These are phyloP conservation scores for Mycotypha africana DNA, from an alignment of 371 early-diverging fungal genomes.

Conservation along the genomic window DNA sequence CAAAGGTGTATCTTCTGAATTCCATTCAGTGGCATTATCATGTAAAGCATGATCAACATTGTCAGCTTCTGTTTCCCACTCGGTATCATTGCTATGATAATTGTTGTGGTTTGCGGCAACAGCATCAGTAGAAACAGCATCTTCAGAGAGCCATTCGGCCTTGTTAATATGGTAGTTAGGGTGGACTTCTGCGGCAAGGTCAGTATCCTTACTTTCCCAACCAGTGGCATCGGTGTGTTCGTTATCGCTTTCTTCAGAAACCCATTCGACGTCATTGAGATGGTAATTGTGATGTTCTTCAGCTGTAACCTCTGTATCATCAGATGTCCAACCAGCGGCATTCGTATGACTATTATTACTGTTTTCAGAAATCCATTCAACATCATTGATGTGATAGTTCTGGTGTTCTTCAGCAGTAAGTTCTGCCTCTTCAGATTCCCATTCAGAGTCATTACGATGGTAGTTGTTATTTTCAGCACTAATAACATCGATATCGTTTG, in stretches of 20 bases:
- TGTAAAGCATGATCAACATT: neutral
- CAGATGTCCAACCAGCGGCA: slow-evolving; percentile 5
- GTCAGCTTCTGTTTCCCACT: neutral
- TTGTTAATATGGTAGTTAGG: neutral
- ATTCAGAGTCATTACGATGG: slow-evolving; percentile 1
- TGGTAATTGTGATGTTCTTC: neutral
- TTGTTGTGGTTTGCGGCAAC: neutral
- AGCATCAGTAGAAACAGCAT: neutral
- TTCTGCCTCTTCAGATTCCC: slow-evolving; percentile 10
- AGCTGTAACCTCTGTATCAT: slow-evolving; percentile 1
- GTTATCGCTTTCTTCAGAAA: slow-evolving; percentile 6
- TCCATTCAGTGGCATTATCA: slow-evolving; percentile 6
- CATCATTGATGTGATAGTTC: neutral
- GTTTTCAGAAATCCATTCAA: neutral
- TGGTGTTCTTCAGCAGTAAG: slow-evolving; percentile 4
- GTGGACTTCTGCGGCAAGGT: neutral
- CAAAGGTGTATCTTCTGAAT: slow-evolving; percentile 1
- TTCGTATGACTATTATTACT: slow-evolving; percentile 1
- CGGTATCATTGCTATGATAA: neutral
- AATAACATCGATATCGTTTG: slow-evolving; percentile 3
- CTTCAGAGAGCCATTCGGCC: neutral
- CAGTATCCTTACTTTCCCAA: slow-evolving; percentile 6
- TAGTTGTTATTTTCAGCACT: neutral
- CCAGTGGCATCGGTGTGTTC: slow-evolving; percentile 3
- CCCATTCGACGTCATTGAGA: neutral